Conservation (phyloP, 495 filamentous ascomycete species). For the Penicillium alfredii region DNA sequence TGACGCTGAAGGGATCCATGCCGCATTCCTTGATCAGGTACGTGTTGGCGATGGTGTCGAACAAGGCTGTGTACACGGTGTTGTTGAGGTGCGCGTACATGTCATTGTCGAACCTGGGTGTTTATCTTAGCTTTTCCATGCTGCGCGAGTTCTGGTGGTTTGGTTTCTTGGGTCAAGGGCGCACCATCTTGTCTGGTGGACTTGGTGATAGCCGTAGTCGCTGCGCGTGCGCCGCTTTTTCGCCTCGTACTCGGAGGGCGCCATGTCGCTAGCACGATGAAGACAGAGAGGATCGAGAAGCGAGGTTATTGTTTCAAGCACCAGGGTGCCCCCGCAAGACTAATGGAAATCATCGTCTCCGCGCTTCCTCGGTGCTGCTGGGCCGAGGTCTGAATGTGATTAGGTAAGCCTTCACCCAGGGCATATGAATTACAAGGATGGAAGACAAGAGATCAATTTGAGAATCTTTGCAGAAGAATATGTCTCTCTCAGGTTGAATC, state of each 20-base stretch:
- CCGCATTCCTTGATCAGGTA: conserved; percentile 80
- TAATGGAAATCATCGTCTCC: conserved; percentile 10
- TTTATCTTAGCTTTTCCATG: conserved; percentile 1
- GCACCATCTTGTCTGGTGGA: conserved; percentile 86
- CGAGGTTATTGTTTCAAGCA: not conserved
- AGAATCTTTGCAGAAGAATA: no score
- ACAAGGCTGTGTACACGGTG: conserved; percentile 71
- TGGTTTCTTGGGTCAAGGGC: not conserved
- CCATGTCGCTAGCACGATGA: no score
- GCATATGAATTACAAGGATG: not conserved
- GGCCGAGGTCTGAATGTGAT: conserved; percentile 19
- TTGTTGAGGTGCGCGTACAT: conserved; percentile 92
- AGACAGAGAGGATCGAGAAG: not conserved
- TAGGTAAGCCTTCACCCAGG: conserved; percentile 18
- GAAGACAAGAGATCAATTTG: no score
- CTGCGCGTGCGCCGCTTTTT: conserved; percentile 56
- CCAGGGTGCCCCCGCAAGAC: no score
- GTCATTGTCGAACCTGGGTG: conserved; percentile 79
- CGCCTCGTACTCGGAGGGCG: conserved; percentile 36
- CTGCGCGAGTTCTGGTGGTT: not conserved
- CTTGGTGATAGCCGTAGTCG: conserved; percentile 75
- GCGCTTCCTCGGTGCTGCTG: conserved; percentile 10
- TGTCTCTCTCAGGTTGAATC: no score
- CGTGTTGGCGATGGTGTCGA: conserved; percentile 84
- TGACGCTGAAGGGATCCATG: conserved; percentile 58